phyloP scores from a whole-genome alignment of 352 stramenopile species.

The Phytophthora citrophthora region DNA sequence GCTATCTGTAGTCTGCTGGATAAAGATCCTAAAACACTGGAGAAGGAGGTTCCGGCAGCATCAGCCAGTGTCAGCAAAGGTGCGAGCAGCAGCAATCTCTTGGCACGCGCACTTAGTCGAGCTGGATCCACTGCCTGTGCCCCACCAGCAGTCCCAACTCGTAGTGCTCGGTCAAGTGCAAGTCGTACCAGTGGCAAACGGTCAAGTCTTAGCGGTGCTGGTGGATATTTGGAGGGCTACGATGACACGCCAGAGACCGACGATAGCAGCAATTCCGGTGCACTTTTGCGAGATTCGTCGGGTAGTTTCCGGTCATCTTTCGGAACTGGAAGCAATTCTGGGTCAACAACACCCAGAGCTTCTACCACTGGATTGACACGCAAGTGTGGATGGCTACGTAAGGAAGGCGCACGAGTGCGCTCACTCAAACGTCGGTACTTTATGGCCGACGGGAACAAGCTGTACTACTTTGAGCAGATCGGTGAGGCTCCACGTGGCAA shows the following conservation, averaged over 20 bases:
- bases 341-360: constrained; percentile 14
- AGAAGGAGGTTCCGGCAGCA: constrained; percentile 22
- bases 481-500: constrained; percentile 58
- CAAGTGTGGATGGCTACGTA: constrained; percentile 81
- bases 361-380: constrained; percentile 25
- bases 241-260: constrained; percentile 20
- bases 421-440: constrained; percentile 85
- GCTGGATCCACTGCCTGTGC: constrained; percentile 33
- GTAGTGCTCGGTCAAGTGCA: constrained; percentile 15
- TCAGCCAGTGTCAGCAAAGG: constrained; percentile 5
- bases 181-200: constrained; percentile 6
- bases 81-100: constrained; percentile 25
- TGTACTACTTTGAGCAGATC: constrained; percentile 73
- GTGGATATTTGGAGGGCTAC: constrained; percentile 34
- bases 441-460: constrained; percentile 55
- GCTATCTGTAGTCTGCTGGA: constrained; percentile 65
- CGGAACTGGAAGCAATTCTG: constrained; percentile 10
- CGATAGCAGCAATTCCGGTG: constrained; percentile 19
- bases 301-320: constrained; percentile 20
- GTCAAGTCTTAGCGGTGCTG: constrained; percentile 28
- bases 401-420: constrained; percentile 75
- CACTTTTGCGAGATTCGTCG: constrained; percentile 17
- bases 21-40: constrained; percentile 41
- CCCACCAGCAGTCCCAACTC: constrained; percentile 16
- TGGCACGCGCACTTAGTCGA: constrained; percentile 41